These are phyloP conservation scores for Rhizopogon rudus DNA, from an alignment of 768 basidiomycete genomes.

Conservation along the genomic window DNA sequence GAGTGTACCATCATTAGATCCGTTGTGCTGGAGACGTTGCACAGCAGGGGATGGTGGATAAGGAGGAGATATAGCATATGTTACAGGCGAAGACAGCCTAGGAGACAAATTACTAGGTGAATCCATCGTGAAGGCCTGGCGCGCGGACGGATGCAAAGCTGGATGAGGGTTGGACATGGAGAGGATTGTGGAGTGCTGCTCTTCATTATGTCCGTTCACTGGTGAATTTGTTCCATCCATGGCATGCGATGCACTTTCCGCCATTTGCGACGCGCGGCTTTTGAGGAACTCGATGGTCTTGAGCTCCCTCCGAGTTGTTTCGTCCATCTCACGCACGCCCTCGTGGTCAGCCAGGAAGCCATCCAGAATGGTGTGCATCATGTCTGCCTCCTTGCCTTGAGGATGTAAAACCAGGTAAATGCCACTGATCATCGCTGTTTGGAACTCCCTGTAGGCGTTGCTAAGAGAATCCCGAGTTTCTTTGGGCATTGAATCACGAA, in stretches of 20 bases:
- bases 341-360: conserved; percentile 62
- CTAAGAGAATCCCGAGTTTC: conserved; percentile 68
- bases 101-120: conserved; percentile 16
- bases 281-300: conserved; percentile 83
- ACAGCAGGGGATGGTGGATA: conserved; percentile 44
- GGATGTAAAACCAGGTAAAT: conserved; percentile 83
- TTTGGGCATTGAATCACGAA: conserved; percentile 54
- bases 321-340: conserved; percentile 61
- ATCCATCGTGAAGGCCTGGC: conserved; percentile 15
- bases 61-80: conserved; percentile 21
- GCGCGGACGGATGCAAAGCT: conserved; percentile 9
- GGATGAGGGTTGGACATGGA: conserved; percentile 6
- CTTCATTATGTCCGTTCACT: conserved; percentile 29
- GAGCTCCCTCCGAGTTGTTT: conserved; percentile 76
- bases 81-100: conserved; percentile 9
- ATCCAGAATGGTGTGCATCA: conserved; percentile 79
- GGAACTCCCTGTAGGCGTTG: conserved; percentile 84
- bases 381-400: conserved; percentile 57
- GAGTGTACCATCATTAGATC: conserved; percentile 37
- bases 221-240: conserved; percentile 7
- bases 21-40: conserved; percentile 53
- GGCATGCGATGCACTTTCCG: conserved; percentile 23
- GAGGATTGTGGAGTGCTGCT: conserved; percentile 29
- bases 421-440: conserved; percentile 85
- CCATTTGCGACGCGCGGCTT: conserved; percentile 55